Conservation (phyloP, 768 basidiomycete genomes). For the Xanthoconium purpureum region DNA sequence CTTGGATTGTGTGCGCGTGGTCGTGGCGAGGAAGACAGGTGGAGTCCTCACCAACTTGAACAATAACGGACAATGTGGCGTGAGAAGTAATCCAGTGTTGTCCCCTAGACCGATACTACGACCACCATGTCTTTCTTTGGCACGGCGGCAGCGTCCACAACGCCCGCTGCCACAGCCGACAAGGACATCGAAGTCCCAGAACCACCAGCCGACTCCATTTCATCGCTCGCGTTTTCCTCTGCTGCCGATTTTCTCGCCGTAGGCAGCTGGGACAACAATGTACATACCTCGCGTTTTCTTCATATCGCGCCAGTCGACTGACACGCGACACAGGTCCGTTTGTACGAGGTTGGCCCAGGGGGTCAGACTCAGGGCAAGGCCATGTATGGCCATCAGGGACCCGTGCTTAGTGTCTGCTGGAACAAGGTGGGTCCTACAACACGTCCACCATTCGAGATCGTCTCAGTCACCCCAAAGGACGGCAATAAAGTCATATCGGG, state of each 20-base stretch:
- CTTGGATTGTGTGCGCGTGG: no score
- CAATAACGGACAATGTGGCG: constrained; percentile 22
- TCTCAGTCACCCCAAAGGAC: constrained; percentile 47
- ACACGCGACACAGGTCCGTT: constrained; percentile 60
- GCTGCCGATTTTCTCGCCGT: constrained; percentile 89
- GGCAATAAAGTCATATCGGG: constrained; percentile 90
- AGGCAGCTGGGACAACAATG: constrained; percentile 92
- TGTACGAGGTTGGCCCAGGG: constrained; percentile 83
- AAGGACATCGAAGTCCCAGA: constrained; percentile 82
- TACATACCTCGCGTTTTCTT: constrained; percentile 25
- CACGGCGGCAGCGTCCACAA: constrained; percentile 28
- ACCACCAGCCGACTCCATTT: constrained; percentile 85
- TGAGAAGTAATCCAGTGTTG: constrained; percentile 8
- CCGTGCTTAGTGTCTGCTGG: constrained; percentile 88
- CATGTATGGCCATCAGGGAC: constrained; percentile 87
- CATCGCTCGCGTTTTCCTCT: constrained; percentile 78
- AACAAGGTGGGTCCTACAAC: constrained; percentile 56
- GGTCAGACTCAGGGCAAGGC: constrained; percentile 88
- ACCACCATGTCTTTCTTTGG: constrained; percentile 47
- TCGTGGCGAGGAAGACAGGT: no score
- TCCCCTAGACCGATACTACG: not conserved
- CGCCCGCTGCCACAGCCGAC: constrained; percentile 45
- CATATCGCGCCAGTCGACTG: not conserved
- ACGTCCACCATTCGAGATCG: constrained; percentile 1
- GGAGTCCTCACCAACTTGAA: no score